Conservation (phyloP, 257 asterid species). For the Solanum ossicruentum region DNA sequence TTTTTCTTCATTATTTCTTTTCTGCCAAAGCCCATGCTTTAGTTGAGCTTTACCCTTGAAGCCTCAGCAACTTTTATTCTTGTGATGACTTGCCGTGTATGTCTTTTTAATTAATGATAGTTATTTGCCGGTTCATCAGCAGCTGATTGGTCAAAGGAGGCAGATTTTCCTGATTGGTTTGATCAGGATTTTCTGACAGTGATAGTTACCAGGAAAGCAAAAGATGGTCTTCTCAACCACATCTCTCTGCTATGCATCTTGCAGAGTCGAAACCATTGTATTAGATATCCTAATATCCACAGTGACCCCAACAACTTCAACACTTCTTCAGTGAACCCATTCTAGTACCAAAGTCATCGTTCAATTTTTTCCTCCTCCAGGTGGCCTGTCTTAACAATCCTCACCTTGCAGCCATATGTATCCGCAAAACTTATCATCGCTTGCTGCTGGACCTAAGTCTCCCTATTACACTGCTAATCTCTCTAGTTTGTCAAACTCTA, state of each 20-base stretch:
- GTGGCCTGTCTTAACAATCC: conserved; percentile 33
- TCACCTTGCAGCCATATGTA: conserved; percentile 33
- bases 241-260: conserved; percentile 31
- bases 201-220: conserved; percentile 52
- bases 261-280: conserved; percentile 45
- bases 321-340: conserved; percentile 83
- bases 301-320: conserved; percentile 13
- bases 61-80: background rate
- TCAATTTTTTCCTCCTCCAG: conserved; percentile 74
- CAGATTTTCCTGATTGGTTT: conserved; percentile 54
- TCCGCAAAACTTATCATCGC: conserved; percentile 28
- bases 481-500: conserved; percentile 35
- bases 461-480: conserved; percentile 32
- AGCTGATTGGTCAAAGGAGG: conserved; percentile 69
- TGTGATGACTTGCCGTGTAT: background rate
- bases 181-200: conserved; percentile 54
- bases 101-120: background rate
- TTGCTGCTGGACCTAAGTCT: conserved; percentile 42
- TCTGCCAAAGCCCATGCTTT: background rate
- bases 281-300: conserved; percentile 54
- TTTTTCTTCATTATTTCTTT: background rate
- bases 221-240: conserved; percentile 84
- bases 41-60: background rate
- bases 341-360: conserved; percentile 52
- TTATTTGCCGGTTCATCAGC: conserved; percentile 73